Conservation (phyloP, 345 rosid species). For the Populus deltoides region DNA sequence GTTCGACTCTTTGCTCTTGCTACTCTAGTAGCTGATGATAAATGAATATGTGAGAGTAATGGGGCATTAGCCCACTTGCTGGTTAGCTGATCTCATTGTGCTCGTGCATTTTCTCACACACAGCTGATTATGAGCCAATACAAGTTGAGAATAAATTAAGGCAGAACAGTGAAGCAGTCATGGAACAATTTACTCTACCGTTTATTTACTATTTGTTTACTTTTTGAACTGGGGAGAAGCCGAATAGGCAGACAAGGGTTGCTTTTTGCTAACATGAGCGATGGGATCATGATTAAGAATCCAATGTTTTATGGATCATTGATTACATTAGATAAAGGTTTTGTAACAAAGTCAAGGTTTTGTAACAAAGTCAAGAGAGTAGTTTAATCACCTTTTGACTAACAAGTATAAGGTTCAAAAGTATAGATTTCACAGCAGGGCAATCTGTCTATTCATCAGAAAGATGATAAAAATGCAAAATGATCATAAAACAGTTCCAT, state of each 20-base stretch:
- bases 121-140: not conserved
- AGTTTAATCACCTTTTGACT: conserved; percentile 5
- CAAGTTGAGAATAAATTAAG: not conserved
- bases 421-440: conserved; percentile 2
- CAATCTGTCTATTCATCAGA: not conserved
- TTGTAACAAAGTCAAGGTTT: conserved; percentile 11
- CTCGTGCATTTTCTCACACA: not conserved
- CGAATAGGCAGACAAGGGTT: conserved; percentile 14
- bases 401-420: not conserved
- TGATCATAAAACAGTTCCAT: conserved; percentile 9
- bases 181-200: too few relatives aligned
- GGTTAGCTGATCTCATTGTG: not conserved
- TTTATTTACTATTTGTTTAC: not conserved
- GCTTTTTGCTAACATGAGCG: conserved; percentile 14
- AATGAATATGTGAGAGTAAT: conserved; percentile 2
- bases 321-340: not conserved
- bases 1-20: not conserved
- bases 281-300: conserved; percentile 20
- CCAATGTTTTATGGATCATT: not conserved
- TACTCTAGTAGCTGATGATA: not conserved
- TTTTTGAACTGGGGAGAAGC: not conserved
- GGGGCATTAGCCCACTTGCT: conserved; percentile 12
- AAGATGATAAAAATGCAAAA: not conserved
- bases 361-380: conserved; percentile 20
- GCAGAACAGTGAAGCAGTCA: not conserved